Evolutionary conservation across 108 stramenopile species (phyloP).

Genomic region (Aureococcus anophagefferens): DNA sequence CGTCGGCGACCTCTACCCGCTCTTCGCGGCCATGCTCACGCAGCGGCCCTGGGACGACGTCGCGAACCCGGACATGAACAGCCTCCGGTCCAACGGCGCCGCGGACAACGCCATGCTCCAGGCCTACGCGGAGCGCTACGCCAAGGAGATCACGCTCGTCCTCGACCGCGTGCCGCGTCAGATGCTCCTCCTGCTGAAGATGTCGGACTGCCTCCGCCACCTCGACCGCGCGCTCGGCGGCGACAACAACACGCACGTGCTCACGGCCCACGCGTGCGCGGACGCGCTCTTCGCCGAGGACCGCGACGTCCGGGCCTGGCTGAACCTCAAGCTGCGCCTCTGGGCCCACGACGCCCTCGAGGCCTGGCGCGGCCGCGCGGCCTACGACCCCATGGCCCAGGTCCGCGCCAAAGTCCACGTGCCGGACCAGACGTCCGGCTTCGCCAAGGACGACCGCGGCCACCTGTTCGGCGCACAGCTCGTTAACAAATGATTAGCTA

Average conservation of each 20-base stretch:
- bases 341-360: neutral
- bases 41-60: constrained; percentile 87
- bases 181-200: constrained; percentile 81
- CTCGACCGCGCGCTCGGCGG: constrained; percentile 70
- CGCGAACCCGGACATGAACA: constrained; percentile 43
- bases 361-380: neutral
- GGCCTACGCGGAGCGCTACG: constrained; percentile 78
- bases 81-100: constrained; percentile 20
- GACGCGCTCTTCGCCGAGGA: neutral
- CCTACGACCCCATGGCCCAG: neutral
- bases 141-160: constrained; percentile 67
- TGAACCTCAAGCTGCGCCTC: neutral
- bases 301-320: neutral
- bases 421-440: neutral
- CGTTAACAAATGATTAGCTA: too few species aligned
- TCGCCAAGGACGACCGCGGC: neutral
- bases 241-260: constrained; percentile 31
- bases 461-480: too few species aligned
- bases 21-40: constrained; percentile 83
- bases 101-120: constrained; percentile 69
- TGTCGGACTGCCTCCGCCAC: constrained; percentile 87
- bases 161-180: constrained; percentile 70
- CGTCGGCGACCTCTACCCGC: constrained; percentile 70
- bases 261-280: neutral
- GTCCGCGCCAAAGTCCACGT: neutral